Evolutionary conservation across 192 early-diverging fungal species (phyloP), one percentile per base, ranked within the genome.

Genomic region (Chytriomyces confervae): DNA sequence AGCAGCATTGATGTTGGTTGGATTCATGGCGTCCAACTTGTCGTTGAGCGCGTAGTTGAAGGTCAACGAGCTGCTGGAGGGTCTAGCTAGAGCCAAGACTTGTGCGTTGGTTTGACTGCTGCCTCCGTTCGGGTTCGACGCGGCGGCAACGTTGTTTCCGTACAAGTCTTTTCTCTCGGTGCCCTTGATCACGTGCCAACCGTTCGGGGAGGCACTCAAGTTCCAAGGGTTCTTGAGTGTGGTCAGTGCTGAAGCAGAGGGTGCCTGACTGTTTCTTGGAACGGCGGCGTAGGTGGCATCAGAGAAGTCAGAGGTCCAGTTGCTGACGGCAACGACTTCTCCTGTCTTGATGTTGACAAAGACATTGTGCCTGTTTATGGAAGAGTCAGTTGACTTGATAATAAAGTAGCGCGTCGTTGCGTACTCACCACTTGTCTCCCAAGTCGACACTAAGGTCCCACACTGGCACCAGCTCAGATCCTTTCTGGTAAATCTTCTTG

Each of bases 71-170:
- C 29, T 36, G 29, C 29, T 36, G 29, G 29, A 36, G 29, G 29
- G 29, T 36, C 29, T 36, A 1, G 29, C 29, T 1, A 36, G 29
- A 36, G 29, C 29, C 29, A 36, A 36, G 29, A 36, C 29, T 36
- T 36, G 29, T 36, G 29, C 29, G 29, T 36, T 36, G 29, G 29
- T 36, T 36, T 36, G 29, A 2, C 29, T 36, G 29, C 29, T 36
- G 29, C 29, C 29, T 36, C 29, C 66, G 62, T 65, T 75, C 46
- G 62, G 73, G 64, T 75, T 75, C 1, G 60, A 46, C 36, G 66
- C 62, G 20, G 73, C 73, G 51, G 36, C n/a, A 2, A 75, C 73
- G 60, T 73, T 73, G 71, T 73, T 73, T 62, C 71, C 71, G 20
- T 10, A n/a, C 13, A 69, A 20, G 47, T 69, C 68, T 23, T 13